These are phyloP conservation scores for Blastobotrys ciferrii DNA, from an alignment of 1,139 yeast species.

Conservation along the genomic window DNA sequence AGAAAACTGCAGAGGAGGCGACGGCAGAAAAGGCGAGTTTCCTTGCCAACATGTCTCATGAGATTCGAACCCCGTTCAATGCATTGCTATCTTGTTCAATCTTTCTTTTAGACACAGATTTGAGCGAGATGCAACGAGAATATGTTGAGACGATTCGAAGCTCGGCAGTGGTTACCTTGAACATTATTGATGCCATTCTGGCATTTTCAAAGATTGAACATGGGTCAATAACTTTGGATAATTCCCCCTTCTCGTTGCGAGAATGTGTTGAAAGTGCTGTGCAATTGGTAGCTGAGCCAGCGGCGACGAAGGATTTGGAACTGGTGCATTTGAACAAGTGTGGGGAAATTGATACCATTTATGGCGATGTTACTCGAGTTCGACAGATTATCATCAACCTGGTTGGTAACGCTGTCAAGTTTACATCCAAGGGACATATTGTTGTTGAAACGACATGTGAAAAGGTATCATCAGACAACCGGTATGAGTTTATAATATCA, in stretches of 20 bases:
- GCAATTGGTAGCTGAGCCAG: constrained; percentile 54
- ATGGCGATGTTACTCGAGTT: constrained; percentile 53
- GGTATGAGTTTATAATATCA: constrained; percentile 45
- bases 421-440: constrained; percentile 50
- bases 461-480: constrained; percentile 35
- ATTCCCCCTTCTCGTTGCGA: constrained; percentile 49
- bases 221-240: constrained; percentile 50
- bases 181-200: constrained; percentile 56
- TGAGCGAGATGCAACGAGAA: constrained; percentile 49
- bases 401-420: constrained; percentile 58
- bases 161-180: constrained; percentile 53
- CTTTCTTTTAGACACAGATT: constrained; percentile 50
- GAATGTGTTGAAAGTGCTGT: constrained; percentile 55
- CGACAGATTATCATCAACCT: constrained; percentile 55
- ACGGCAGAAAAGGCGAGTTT: constrained; percentile 57
- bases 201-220: constrained; percentile 59
- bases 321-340: constrained; percentile 49
- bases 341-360: constrained; percentile 44
- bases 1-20: constrained; percentile 57
- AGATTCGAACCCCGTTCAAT: constrained; percentile 58
- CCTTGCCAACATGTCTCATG: constrained; percentile 55
- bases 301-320: constrained; percentile 47
- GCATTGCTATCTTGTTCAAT: constrained; percentile 55
- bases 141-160: constrained; percentile 55
- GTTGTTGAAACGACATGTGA: constrained; percentile 43